Percentiles rank a stretch among this genome's conserved stretches.
phyloP scores from a whole-genome alignment of 495 filamentous ascomycete genomes.

The Xylaria sp. region DNA sequence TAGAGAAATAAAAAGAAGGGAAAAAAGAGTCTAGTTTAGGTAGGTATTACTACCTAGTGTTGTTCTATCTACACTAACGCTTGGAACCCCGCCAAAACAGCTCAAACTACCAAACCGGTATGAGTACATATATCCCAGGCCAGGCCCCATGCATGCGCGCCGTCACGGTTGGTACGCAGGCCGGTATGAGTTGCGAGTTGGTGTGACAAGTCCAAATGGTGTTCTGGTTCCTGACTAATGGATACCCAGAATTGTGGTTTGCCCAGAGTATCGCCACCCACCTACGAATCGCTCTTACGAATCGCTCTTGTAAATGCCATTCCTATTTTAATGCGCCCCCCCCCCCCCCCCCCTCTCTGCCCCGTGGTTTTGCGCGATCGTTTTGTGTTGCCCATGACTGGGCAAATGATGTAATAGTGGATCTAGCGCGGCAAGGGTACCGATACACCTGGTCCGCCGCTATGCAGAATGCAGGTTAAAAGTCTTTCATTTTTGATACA shows the following conservation, averaged over 20 bases:
- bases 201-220: neutral
- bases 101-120: neutral
- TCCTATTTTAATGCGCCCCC: neutral
- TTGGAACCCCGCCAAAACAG: neutral
- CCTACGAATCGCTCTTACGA: neutral
- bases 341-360: neutral
- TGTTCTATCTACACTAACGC: neutral
- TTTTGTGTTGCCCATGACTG: neutral
- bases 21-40: neutral
- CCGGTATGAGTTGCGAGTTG: neutral
- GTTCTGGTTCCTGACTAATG: constrained; percentile 1
- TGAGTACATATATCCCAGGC: neutral
- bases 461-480: no score
- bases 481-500: no score
- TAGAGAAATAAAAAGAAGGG: neutral
- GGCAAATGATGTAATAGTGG: constrained; percentile 6
- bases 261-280: neutral
- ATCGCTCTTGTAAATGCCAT: neutral
- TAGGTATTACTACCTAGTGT: no score
- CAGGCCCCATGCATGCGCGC: neutral
- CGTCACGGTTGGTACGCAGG: neutral
- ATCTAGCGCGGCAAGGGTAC: neutral
- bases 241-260: constrained; percentile 2
- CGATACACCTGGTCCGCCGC: no score
- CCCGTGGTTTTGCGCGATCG: neutral